Conservation (phyloP, 2,329 filamentous ascomycete species). For the Aspergillus costaricaensis region DNA sequence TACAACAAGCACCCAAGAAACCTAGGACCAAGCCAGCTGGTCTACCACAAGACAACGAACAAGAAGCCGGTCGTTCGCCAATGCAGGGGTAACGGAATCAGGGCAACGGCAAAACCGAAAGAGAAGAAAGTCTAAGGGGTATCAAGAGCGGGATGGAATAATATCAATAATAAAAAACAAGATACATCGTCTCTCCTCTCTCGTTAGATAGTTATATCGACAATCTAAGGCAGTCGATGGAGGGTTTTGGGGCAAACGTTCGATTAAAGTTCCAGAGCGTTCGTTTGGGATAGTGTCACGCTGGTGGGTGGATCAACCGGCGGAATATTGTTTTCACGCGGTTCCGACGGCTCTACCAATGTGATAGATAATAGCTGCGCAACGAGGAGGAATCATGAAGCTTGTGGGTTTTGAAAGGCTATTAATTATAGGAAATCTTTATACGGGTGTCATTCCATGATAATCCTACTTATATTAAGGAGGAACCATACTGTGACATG, state of each 20-base stretch:
- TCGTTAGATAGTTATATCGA: neutral
- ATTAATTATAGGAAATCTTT: too few species aligned
- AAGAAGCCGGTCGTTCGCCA: neutral
- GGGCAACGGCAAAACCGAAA: neutral
- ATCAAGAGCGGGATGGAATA: neutral
- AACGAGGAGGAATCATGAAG: too few species aligned
- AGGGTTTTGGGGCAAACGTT: conserved; percentile 14
- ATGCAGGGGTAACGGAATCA: neutral
- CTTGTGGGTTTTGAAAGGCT: neutral
- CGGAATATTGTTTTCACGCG: conserved; percentile 18
- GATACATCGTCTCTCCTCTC: neutral
- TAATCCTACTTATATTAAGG: too few species aligned
- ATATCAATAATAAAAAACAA: neutral
- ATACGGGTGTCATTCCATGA: too few species aligned
- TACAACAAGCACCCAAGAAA: neutral
- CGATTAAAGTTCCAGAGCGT: conserved; percentile 22
- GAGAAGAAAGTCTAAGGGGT: conserved; percentile 4
- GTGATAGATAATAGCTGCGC: neutral
- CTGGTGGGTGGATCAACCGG: conserved; percentile 7
- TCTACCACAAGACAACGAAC: neutral
- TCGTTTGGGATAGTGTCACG: conserved; percentile 15
- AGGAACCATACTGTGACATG: too few species aligned
- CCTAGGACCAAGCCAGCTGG: conserved; percentile 7
- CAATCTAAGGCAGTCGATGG: neutral
- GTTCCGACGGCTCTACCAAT: neutral